Evolutionary conservation across 2,329 filamentous ascomycete species (phyloP), one percentile per base, ranked within the genome.

Genomic region (Penicillium sp.): DNA sequence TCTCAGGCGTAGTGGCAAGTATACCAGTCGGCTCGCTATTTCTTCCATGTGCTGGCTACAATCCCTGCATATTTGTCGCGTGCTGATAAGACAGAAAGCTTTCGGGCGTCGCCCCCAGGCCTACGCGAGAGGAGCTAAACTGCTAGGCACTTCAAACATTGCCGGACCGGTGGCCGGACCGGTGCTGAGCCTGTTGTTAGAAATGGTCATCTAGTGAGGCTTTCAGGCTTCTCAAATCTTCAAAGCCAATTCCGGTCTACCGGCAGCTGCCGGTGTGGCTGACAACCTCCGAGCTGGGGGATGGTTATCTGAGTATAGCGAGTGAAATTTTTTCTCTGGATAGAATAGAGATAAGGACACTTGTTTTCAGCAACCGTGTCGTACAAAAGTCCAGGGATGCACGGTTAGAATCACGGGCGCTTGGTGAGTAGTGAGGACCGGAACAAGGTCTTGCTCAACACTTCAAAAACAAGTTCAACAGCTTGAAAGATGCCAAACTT

Each of bases 191-290:
- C 34, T 31, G 36, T 46, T 23, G 42, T 10, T 18, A 43, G 21
- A 18, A 13, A 24, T 13, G 18, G 8, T 43, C 23, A 15, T 48
- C 5, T n/a, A 29, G 42, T 16, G 18, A 38, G 12, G 26, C 8
- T 48, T 36, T 15, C 28, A 12, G 46, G 36, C 38, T 48, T 47
- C 15, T 38, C 38, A 16, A n/a, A 12, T 12, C 45, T 39, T 21
- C 4, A 23, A 38, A 5, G 10, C n/a, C 26, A 47, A 47, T 53
- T 31, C 42, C 42, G 49, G 49, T 45, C 46, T 39, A 47, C 53
- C 53, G 39, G 53, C 24, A 49, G 46, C 38, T 45, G 42, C 53
- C 50, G 50, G 53, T 53, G 49, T 53, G 50, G 50, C 53, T 56
- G 49, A 16, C 38, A n/a, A 7, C 44, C 26, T 18, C 15, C 31